Evolutionary conservation across 305 asterid species (phyloP).

Genomic region (Withania somnifera): DNA sequence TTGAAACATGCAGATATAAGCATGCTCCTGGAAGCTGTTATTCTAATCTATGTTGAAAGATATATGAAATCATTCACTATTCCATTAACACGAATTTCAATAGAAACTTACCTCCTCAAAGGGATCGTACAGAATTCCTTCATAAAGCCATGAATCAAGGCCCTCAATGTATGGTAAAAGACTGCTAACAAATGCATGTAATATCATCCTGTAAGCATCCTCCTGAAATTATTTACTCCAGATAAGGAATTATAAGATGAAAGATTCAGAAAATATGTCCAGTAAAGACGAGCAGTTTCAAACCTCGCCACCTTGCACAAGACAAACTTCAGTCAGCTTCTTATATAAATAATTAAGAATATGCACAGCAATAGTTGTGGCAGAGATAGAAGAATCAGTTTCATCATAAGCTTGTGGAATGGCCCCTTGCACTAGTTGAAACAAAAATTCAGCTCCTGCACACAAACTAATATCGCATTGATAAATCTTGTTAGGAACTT

Average conservation of each 20-base stretch:
- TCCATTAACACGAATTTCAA: background rate
- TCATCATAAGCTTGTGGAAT: constrained; percentile 52
- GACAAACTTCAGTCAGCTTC: constrained; percentile 84
- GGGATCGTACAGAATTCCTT: constrained; percentile 91
- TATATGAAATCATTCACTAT: background rate
- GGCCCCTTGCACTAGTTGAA: constrained; percentile 72
- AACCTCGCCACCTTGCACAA: constrained; percentile 94
- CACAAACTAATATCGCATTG: constrained; percentile 50
- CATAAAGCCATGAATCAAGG: constrained; percentile 97
- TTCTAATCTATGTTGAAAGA: background rate
- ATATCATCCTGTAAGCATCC: constrained; percentile 77
- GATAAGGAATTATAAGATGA: constrained; percentile 7
- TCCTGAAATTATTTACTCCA: constrained; percentile 43
- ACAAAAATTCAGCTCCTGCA: constrained; percentile 85
- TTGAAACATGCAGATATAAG: background rate
- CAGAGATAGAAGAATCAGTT: constrained; percentile 30
- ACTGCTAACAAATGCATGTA: constrained; percentile 56
- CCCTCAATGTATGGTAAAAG: constrained; percentile 78
- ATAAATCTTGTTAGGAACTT: constrained; percentile 20
- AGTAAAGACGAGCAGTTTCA: constrained; percentile 3
- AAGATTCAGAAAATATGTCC: background rate
- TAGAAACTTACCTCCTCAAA: constrained; percentile 71
- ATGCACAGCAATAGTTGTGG: constrained; percentile 58
- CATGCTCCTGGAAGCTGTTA: background rate
- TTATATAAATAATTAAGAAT: constrained; percentile 66